These are phyloP conservation scores for Blastosporella zonata DNA, from an alignment of 1,284 basidiomycete species.

Conservation along the genomic window DNA sequence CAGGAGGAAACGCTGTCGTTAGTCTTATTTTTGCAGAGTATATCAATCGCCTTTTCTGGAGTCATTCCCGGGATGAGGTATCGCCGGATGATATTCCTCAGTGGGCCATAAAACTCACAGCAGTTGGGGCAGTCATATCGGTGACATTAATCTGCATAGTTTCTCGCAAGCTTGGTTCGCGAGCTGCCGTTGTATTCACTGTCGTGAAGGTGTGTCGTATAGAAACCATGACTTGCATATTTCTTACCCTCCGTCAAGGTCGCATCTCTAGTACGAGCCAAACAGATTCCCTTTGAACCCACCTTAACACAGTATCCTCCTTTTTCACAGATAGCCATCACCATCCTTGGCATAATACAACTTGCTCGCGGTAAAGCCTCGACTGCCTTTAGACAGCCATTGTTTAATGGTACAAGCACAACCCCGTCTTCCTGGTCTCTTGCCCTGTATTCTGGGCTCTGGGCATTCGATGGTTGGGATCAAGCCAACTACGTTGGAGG, in stretches of 20 bases:
- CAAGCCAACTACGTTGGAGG: constrained; percentile 89
- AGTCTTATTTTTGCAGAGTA: constrained; percentile 84
- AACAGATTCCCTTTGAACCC: background rate
- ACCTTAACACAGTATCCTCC: background rate
- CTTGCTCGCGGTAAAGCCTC: constrained; percentile 67
- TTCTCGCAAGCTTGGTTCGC: constrained; percentile 76
- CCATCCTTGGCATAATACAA: constrained; percentile 72
- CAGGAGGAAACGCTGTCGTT: constrained; percentile 68
- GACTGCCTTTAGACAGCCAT: constrained; percentile 55
- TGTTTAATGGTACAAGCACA: constrained; percentile 75
- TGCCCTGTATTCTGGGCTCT: constrained; percentile 92
- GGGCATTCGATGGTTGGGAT: constrained; percentile 97
- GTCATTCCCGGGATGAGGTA: constrained; percentile 56
- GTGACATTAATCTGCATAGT: constrained; percentile 80
- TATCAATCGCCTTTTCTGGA: constrained; percentile 76
- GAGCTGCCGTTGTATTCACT: constrained; percentile 84
- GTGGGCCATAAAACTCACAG: constrained; percentile 93
- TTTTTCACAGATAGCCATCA: constrained; percentile 56
- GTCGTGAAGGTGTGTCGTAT: constrained; percentile 66
- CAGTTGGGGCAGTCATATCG: constrained; percentile 66
- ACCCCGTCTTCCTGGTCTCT: constrained; percentile 87
- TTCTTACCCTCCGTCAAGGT: constrained; percentile 37
- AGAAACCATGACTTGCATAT: background rate
- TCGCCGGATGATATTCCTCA: constrained; percentile 80
- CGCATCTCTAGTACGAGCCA: constrained; percentile 48